Evolutionary conservation across 2,329 filamentous ascomycete genomes (phyloP), one percentile per base, ranked within the genome.

Genomic region (Epichloe sibirici): DNA sequence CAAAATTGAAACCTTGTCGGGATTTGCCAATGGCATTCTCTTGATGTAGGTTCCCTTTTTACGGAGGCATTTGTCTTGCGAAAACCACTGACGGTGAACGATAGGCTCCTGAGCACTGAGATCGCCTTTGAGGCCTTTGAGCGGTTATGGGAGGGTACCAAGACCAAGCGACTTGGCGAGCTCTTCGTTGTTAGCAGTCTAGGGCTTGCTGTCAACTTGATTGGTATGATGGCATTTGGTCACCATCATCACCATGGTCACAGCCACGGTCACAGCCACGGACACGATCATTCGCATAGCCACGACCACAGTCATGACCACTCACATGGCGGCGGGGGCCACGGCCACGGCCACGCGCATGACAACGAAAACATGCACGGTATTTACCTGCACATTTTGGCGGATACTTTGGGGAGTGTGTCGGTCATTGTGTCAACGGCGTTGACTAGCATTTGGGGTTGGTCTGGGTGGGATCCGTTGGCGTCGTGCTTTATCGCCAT

Each of bases 361-460:
- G 86, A 89, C 56, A 95, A 95, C 66, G 93, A 98, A 62, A 98
- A 98, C 65, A 96, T 98, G 90, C 72, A 93, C 61, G 93, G 93
- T 12, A 97, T 98, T 58, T 98, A 95, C 68, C 74, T 98, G 21
- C 93, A 98, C 63, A 88, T 98, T 49, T 76, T 97, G 31, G 93
- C 93, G 5, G 93, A 98, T 65, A 95, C 93, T 0, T 82, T 97
- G 34, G 93, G 93, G 28, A 96, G 90, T 51, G 86, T 90, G 1
- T 93, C 93, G 1, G 93, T 98, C 47, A 95, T 98, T 56, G 81
- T 90, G 37, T 96, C 90, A 7, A 98, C 93, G 0, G 73, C 88
- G 0, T 74, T 97, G 23, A 95, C 94, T 0, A 85, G 94, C 63
- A 83, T 88, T 61, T 86, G 88, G 63, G 86, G 87, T 15, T 97